Evolutionary conservation across 192 early-diverging fungal species (phyloP).

Genomic region (Phycomyces nitens): DNA sequence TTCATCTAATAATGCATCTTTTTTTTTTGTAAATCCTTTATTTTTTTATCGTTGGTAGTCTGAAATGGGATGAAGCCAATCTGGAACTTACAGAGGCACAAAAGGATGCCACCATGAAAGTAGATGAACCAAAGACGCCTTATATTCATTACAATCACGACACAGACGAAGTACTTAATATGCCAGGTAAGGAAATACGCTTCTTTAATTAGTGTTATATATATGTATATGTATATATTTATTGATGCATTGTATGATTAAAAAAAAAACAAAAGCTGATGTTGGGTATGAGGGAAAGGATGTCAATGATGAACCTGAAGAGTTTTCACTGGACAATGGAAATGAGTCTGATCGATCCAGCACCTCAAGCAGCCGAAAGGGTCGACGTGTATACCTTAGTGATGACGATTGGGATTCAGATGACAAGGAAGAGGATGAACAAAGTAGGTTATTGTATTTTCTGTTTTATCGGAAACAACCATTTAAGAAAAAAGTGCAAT

Average conservation of each 20-base stretch:
- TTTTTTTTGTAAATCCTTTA: too few species aligned
- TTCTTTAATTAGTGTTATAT: too few species aligned
- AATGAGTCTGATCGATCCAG: slow-evolving; percentile 30
- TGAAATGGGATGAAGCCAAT: slow-evolving; percentile 96
- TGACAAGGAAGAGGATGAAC: slow-evolving; percentile 54
- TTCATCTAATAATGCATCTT: not conserved
- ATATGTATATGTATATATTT: too few species aligned
- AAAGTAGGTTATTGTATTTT: slow-evolving; percentile 38
- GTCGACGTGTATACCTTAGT: slow-evolving; percentile 30
- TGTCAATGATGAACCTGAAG: slow-evolving; percentile 17
- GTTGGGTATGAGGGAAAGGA: slow-evolving; percentile 1
- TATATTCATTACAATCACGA: slow-evolving; percentile 86
- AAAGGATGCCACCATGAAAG: slow-evolving; percentile 94
- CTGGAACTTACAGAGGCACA: slow-evolving; percentile 83
- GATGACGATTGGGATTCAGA: slow-evolving; percentile 59
- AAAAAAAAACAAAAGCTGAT: slow-evolving; percentile 16
- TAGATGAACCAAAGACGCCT: slow-evolving; percentile 94
- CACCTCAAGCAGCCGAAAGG: slow-evolving; percentile 17
- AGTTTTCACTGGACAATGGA: slow-evolving; percentile 32
- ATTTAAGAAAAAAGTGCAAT: too few species aligned
- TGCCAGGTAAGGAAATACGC: slow-evolving; percentile 8
- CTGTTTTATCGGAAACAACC: too few species aligned
- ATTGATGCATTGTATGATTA: not conserved
- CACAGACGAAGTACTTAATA: slow-evolving; percentile 63
- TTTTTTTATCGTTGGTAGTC: slow-evolving; percentile 35